These are phyloP conservation scores for Corchorus olitorius DNA, from an alignment of 345 rosid species.

Conservation along the genomic window DNA sequence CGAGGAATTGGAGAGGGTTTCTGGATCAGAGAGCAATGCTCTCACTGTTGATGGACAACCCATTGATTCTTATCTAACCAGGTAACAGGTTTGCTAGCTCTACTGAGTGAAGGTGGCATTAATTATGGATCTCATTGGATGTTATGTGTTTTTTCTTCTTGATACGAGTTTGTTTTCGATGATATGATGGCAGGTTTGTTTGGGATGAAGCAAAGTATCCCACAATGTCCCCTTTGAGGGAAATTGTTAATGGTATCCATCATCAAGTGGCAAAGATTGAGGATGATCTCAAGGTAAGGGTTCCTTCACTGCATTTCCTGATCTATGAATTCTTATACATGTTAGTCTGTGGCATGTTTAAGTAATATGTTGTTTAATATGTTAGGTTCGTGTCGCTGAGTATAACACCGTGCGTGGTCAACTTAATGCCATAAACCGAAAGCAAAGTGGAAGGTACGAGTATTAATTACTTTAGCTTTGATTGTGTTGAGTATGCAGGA, in stretches of 20 bases:
- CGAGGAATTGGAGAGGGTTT: conserved; percentile 90
- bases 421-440: conserved; percentile 89
- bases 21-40: conserved; percentile 80
- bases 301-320: background rate
- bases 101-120: background rate
- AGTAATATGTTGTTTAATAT: conserved; percentile 20
- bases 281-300: conserved; percentile 95
- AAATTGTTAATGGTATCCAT: conserved; percentile 81
- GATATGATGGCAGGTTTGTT: conserved; percentile 62
- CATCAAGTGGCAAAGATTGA: conserved; percentile 86
- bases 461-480: background rate
- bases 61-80: conserved; percentile 95
- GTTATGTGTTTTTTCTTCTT: conserved; percentile 8
- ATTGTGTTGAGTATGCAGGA: background rate
- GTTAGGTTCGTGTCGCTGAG: conserved; percentile 93
- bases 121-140: background rate
- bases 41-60: conserved; percentile 95
- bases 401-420: conserved; percentile 93
- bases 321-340: background rate
- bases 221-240: conserved; percentile 87
- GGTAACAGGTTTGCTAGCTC: conserved; percentile 39
- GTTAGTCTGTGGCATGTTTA: background rate
- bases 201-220: conserved; percentile 99
- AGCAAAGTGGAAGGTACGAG: conserved; percentile 93
- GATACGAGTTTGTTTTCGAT: conserved; percentile 14